These are phyloP conservation scores for Cudoniella acicularis DNA, from an alignment of 495 filamentous ascomycete genomes.

Conservation along the genomic window DNA sequence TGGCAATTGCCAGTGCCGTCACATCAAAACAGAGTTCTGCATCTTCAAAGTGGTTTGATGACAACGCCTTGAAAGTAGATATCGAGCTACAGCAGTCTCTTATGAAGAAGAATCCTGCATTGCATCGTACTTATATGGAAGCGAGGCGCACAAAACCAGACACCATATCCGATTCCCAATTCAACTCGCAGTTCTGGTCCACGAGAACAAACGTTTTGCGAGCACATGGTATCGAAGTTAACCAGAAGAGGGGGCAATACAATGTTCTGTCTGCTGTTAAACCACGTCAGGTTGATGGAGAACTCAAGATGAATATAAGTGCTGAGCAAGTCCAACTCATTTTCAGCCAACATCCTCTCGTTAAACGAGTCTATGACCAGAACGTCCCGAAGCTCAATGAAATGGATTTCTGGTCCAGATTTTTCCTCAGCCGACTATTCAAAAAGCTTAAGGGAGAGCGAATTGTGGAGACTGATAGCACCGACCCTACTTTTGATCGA, in stretches of 20 bases:
- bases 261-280: slow-evolving; percentile 92
- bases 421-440: slow-evolving; percentile 83
- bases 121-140: slow-evolving; percentile 80
- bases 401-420: slow-evolving; percentile 82
- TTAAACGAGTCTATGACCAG: slow-evolving; percentile 88
- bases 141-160: slow-evolving; percentile 74
- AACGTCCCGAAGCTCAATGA: slow-evolving; percentile 81
- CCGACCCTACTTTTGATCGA: slow-evolving; percentile 75
- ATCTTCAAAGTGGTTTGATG: slow-evolving; percentile 67
- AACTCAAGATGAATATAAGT: slow-evolving; percentile 75
- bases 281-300: slow-evolving; percentile 70
- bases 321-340: slow-evolving; percentile 92
- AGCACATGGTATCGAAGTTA: slow-evolving; percentile 82
- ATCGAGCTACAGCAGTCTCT: slow-evolving; percentile 80
- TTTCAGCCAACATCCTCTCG: slow-evolving; percentile 86
- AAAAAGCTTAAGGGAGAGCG: slow-evolving; percentile 91
- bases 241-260: slow-evolving; percentile 80
- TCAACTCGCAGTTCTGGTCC: slow-evolving; percentile 91
- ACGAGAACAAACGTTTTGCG: slow-evolving; percentile 78
- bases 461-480: slow-evolving; percentile 66
- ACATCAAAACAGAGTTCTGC: slow-evolving; percentile 39
- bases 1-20: slow-evolving; percentile 44
- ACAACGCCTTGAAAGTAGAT: slow-evolving; percentile 66
- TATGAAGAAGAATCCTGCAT: slow-evolving; percentile 65
- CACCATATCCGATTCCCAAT: slow-evolving; percentile 68